These are phyloP conservation scores for Arthrobotrys entomopaga DNA, from an alignment of 2,329 filamentous ascomycete genomes.

Conservation along the genomic window DNA sequence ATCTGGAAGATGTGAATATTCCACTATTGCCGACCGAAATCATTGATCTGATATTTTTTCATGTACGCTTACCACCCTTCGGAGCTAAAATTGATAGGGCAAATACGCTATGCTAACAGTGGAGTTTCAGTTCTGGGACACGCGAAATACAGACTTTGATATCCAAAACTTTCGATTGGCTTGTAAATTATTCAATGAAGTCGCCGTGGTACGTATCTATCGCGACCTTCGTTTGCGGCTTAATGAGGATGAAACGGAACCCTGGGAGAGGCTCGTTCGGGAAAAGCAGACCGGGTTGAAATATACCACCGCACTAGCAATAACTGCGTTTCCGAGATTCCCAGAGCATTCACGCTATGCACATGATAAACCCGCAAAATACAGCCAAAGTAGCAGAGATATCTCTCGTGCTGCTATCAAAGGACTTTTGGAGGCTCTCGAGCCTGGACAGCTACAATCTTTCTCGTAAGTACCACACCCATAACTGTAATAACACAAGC, in stretches of 20 bases:
- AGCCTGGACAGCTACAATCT: conserved; percentile 16
- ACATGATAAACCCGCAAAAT: neutral
- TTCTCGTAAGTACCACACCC: conserved; percentile 22
- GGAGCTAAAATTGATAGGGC: no score
- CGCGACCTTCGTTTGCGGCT: conserved; percentile 9
- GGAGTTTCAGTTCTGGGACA: conserved; percentile 14
- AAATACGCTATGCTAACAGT: no score
- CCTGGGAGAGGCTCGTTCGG: neutral
- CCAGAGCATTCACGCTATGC: neutral
- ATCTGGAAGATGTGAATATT: neutral
- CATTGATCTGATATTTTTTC: conserved; percentile 21
- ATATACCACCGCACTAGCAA: conserved; percentile 5
- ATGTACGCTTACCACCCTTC: conserved; percentile 1
- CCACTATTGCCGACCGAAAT: conserved; percentile 30
- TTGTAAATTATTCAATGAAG: conserved; percentile 31
- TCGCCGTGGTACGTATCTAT: conserved; percentile 20
- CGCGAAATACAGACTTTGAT: neutral
- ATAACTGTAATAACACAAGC: neutral
- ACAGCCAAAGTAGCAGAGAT: conserved; percentile 1
- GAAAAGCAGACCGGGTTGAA: neutral
- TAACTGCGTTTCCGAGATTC: conserved; percentile 11
- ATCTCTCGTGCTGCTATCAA: neutral
- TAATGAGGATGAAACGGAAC: conserved; percentile 13
- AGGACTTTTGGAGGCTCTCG: conserved; percentile 7
- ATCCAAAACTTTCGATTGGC: conserved; percentile 25